phyloP scores from a whole-genome alignment of 2,329 filamentous ascomycete species.

The Sporothrix luriei region DNA sequence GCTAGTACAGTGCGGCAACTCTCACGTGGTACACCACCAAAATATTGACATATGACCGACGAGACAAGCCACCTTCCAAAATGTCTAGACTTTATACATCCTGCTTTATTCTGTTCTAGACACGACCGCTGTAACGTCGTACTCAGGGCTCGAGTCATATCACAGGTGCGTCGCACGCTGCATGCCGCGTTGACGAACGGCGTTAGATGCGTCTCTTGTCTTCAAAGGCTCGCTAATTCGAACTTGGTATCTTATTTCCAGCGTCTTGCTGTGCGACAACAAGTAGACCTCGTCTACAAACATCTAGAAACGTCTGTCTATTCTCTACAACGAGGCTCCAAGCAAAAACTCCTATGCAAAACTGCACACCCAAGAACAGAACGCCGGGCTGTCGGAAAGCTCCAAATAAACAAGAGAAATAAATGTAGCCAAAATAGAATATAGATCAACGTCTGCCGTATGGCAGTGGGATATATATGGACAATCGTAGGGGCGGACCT shows the following conservation, averaged over 20 bases:
- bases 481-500: neutral
- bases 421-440: neutral
- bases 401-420: neutral
- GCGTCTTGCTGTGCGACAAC: neutral
- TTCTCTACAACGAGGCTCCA: neutral
- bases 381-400: neutral
- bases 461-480: neutral
- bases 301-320: neutral
- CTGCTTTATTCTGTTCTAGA: neutral
- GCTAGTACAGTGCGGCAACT: slow-evolving; percentile 14
- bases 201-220: neutral
- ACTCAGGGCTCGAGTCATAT: neutral
- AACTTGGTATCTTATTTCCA: neutral
- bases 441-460: neutral
- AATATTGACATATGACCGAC: neutral
- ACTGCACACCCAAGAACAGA: neutral
- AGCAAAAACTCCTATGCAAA: slow-evolving; percentile 10
- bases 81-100: neutral
- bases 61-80: neutral
- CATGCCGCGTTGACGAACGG: neutral
- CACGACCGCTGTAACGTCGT: neutral
- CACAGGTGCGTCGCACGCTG: neutral
- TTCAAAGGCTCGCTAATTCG: neutral
- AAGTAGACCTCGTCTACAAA: neutral
- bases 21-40: no score